phyloP scores from a whole-genome alignment of 2,329 filamentous ascomycete species.

The Hypoxylon sp. region DNA sequence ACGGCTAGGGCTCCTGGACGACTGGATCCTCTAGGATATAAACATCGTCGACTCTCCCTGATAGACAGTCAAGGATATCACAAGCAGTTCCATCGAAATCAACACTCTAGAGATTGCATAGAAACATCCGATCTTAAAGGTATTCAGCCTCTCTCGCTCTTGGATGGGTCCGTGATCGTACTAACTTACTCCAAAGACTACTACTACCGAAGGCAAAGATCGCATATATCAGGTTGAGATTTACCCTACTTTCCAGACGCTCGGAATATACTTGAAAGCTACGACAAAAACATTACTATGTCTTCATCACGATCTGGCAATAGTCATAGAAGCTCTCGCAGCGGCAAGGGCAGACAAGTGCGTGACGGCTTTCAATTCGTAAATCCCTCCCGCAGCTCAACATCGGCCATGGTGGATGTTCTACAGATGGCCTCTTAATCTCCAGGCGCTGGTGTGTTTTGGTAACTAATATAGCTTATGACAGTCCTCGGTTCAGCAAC shows the following conservation, averaged over 20 bases:
- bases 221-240: not conserved
- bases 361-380: slow-evolving; percentile 53
- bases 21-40: slow-evolving; percentile 32
- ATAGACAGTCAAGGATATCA: slow-evolving; percentile 1
- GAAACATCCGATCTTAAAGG: slow-evolving; percentile 8
- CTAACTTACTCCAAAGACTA: slow-evolving; percentile 15
- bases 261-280: slow-evolving; percentile 4
- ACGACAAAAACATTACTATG: slow-evolving; percentile 42
- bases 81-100: slow-evolving; percentile 9
- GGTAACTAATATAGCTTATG: slow-evolving; percentile 8
- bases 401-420: slow-evolving; percentile 8
- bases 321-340: slow-evolving; percentile 46
- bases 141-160: not conserved
- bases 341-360: slow-evolving; percentile 53
- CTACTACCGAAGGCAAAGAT: slow-evolving; percentile 7
- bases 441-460: not conserved
- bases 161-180: not conserved
- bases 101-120: not conserved
- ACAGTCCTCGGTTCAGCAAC: slow-evolving; percentile 61
- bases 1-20: not conserved
- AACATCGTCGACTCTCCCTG: slow-evolving; percentile 25
- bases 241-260: not conserved
- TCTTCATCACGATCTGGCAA: slow-evolving; percentile 52
- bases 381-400: slow-evolving; percentile 29
- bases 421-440: slow-evolving; percentile 1